Evolutionary conservation across 176 grass and related monocot species (phyloP), one percentile per base, ranked within the genome.

Genomic region (Olyra latifolia): DNA sequence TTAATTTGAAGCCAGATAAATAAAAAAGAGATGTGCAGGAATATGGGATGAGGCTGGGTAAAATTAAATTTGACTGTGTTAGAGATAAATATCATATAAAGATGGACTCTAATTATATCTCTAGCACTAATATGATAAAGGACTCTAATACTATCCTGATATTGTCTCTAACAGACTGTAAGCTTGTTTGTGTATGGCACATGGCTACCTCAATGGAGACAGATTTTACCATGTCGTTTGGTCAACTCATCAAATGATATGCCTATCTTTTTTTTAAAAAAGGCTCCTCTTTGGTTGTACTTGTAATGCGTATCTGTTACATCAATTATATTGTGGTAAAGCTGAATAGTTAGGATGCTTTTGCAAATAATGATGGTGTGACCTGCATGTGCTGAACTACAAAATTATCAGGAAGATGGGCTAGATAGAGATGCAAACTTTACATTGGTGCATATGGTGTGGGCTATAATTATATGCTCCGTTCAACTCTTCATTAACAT

Each of bases 341-440:
- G 12, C 55, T 59, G 30, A 3, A 64, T 63, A 39, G 61, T 25
- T 59, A 48, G 27, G 67, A 59, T 30, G 42, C 23, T 44, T 61
- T 70, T 15, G 19, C 39, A 62, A 16, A 41, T 40, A 63, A 35
- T 49, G 3, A 52, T 82, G n/a, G 46, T 48, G 32, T 35, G 32
- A 20, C 16, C 8, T 15, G 5, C 27, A 27, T 47, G 54, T 62
- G 8, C 49, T 39, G 43, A 42, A 40, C 13, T 53, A 10, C 16
- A 24, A 9, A 72, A 71, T 32, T 68, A 8, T 42, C 49, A 41
- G 20, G 9, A 63, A 13, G 11, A 46, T 17, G 19, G 30, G n/a
- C 42, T 40, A 84, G 70, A 42, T 0, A 65, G 53, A 63, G 38
- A 83, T 44, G 70, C 11, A 43, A 74, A 38, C 47, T 75, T 54